Evolutionary conservation across 2,329 filamentous ascomycete genomes (phyloP), one percentile per base, ranked within the genome.

Genomic region (Fusarium nygamai): DNA sequence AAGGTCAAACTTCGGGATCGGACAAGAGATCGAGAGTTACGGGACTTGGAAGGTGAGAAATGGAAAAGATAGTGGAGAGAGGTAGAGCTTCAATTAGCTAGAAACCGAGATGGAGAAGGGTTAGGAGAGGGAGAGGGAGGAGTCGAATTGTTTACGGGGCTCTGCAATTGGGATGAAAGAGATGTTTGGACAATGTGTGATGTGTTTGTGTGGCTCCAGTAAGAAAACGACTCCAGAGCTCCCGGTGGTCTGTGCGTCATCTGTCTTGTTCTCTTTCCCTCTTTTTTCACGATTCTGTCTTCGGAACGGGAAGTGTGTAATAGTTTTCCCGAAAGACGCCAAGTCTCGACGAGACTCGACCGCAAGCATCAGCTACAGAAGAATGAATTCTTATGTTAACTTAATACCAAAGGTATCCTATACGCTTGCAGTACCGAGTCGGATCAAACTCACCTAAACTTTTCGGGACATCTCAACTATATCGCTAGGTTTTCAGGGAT

Each of bases 181-280:
- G 67, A 73, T 71, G 72, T 72, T 58, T 67, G 58, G 67, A 71
- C 74, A 72, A 69, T 67, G 73, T 74, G 73, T 76, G 59, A 68
- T 68, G 62, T 70, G 64, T 65, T 53, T 66, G 63, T 54, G 63
- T 65, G 67, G 67, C 71, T 59, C 65, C 39, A 67, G 60, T 56
- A 43, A 43, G 59, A 74, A 74, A 74, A 74, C 64, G 43, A 43
- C 64, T 63, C 27, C 56, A 54, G 51, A 70, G 69, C 69, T 71
- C 46, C 46, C 10, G 27, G 41, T 74, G 72, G 72, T 64, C 72
- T 54, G 72, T 74, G 72, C 72, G 58, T 57, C 43, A 73, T 47
- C 46, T 50, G 38, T 31, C 46, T 53, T 51, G 51, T 46, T 31
- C 63, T 50, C 39, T 50, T 36, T 34, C 41, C 24, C 33, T 59